These are phyloP conservation scores for Paramecium bursaria DNA, from an alignment of 73 alveolate species.

Conservation along the genomic window DNA sequence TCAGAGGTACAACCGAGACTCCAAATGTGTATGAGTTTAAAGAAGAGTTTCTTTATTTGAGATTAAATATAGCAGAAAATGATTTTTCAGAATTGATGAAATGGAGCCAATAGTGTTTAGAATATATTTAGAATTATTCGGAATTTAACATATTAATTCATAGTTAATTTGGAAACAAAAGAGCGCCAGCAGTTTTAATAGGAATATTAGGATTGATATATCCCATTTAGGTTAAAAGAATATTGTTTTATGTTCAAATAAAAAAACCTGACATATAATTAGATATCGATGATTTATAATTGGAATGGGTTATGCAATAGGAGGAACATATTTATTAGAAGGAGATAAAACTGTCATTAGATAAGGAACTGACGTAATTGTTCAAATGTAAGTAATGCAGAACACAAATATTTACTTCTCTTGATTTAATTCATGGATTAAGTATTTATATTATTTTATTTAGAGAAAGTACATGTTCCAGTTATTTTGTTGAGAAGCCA, in stretches of 20 bases:
- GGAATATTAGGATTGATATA: background rate
- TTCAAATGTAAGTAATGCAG: background rate
- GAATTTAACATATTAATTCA: slow-evolving; percentile 5
- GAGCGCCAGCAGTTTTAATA: slow-evolving; percentile 11
- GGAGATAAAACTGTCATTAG: too few species aligned
- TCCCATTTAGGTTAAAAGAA: background rate
- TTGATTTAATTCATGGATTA: background rate
- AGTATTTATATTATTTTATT: background rate
- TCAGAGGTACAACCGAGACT: slow-evolving; percentile 28
- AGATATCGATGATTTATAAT: too few species aligned
- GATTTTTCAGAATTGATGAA: background rate
- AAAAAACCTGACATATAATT: background rate
- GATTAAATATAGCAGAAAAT: background rate
- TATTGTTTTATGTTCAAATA: background rate
- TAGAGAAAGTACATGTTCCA: slow-evolving; percentile 1
- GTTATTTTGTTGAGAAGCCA: slow-evolving; percentile 41
- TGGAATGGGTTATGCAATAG: too few species aligned
- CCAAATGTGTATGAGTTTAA: slow-evolving; percentile 34
- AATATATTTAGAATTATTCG: background rate
- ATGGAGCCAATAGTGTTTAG: background rate
- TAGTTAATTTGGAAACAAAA: slow-evolving; percentile 21
- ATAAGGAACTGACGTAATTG: too few species aligned
- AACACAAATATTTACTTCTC: background rate
- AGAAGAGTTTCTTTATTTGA: slow-evolving; percentile 14
- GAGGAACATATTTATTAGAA: too few species aligned